Base-by-base conservation (phyloP, 2,329 filamentous ascomycete genomes). In the Fusarium odoratissimum region DNA sequence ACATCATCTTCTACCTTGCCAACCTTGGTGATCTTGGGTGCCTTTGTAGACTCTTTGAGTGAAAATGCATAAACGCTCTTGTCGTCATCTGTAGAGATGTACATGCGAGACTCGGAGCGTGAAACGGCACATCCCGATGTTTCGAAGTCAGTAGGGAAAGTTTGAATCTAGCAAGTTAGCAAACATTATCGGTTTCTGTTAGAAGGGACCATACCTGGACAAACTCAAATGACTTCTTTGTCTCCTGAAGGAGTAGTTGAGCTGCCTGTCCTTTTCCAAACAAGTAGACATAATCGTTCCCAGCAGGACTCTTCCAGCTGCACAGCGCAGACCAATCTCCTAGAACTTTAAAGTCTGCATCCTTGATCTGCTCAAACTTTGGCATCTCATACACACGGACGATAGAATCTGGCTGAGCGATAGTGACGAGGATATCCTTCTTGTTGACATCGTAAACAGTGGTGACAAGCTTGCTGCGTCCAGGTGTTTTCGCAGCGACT, bases 321-420 rank as follows among this genome's bases (percentile, higher is more conserved):
- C 85, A 87, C 9, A 86, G 71, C 2, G 84, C 82, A 19, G 84
- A 85, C 83, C 85, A 86, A 69, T 86, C 85, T 0, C 85, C 85
- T 19, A 85, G 75, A 4, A 81, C 77, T 30, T 77, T 81, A 16
- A 79, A 77, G 41, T 78, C 68, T 7, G 81, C 80, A 9, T 75
- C 73, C 10, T 80, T 75, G 23, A 82, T 62, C 62, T 81, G 78
- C 51, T 79, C 73, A 8, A 82, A 64, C 5, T 71, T 74, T 4
- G 76, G 76, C 10, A 80, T 74, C 48, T 84, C 80, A 56, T 82
- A 86, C 4, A 82, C 74, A 12, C 84, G 79, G 30, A 86, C 73
- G 12, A 83, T 71, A 4, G 84, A 85, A 60, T 86, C 84, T 1
- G 84, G 80, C 67, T 82, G 78, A 5, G 83, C 83, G 37, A 86